Evolutionary conservation across 768 basidiomycete genomes (phyloP).

Genomic region (Lactarius evosmus): DNA sequence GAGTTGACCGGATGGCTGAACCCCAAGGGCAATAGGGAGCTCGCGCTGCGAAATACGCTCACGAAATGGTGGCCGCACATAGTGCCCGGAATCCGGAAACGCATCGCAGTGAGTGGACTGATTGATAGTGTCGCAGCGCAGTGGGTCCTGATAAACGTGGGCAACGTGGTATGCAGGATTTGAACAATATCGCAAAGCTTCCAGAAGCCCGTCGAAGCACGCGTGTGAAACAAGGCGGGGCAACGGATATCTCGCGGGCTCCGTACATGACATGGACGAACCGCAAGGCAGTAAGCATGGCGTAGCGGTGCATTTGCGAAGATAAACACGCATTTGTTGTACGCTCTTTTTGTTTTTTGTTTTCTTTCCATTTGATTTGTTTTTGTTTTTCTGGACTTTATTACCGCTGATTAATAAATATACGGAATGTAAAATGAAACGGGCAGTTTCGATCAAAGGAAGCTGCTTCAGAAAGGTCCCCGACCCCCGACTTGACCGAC

Average conservation of each 20-base stretch:
- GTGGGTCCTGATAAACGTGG: conserved; percentile 19
- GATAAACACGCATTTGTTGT: conserved; percentile 16
- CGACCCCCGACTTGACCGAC: not conserved
- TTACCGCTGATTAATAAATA: conserved; percentile 18
- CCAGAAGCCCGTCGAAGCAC: conserved; percentile 80
- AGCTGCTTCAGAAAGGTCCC: not conserved
- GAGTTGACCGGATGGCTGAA: conserved; percentile 88
- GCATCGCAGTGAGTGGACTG: conserved; percentile 56
- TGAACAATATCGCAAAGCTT: conserved; percentile 62
- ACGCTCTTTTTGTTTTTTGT: conserved; percentile 1
- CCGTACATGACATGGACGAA: conserved; percentile 90
- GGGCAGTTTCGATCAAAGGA: not conserved
- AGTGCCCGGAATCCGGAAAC: conserved; percentile 72
- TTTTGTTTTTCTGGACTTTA: conserved; percentile 1
- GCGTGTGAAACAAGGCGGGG: conserved; percentile 50
- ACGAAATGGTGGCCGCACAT: conserved; percentile 85
- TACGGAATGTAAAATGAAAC: not conserved
- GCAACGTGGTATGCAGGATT: conserved; percentile 62
- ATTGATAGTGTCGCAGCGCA: not conserved
- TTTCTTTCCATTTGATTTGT: conserved; percentile 10
- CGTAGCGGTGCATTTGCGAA: conserved; percentile 24
- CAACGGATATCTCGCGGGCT: conserved; percentile 66
- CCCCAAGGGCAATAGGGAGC: conserved; percentile 85
- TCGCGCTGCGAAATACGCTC: conserved; percentile 70
- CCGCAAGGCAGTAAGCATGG: conserved; percentile 56